Evolutionary conservation across 305 asterid genomes (phyloP), one percentile per base, ranked within the genome.

Genomic region (Solanum hybrid): DNA sequence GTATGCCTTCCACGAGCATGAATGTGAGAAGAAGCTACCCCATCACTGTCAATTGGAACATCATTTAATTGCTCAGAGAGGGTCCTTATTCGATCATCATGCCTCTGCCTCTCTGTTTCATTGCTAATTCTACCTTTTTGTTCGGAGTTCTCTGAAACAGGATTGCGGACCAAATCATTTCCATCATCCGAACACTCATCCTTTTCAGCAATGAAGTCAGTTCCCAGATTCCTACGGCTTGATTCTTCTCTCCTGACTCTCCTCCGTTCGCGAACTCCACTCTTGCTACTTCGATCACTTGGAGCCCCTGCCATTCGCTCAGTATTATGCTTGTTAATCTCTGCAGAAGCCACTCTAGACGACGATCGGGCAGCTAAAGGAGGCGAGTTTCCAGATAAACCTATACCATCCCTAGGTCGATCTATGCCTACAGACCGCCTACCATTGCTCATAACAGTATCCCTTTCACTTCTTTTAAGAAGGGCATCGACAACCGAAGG

Each of bases 351-450:
- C 76, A 81, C 81, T 89, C 92, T 89, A 37, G 93, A 89, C 4
- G 78, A 38, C 31, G 92, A 89, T 84, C 87, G 89, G 79, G 89
- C 90, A 70, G 70, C 92, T 87, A 86, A 73, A 32, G 91, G 93
- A 89, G 96, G 94, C n/a, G 97, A 94, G 91, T 91, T 94, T 79
- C 91, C 94, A 0, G 91, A 93, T 90, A 93, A 73, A 90, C 93
- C 92, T 77, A 92, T 92, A 38, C 86, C 91, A 75, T 87, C 93
- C 89, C 51, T 80, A 34, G 91, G 90, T 76, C 79, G 94, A 88
- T 95, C 98, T 17, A 92, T 73, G 79, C 95, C 94, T n/a, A 96
- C 45, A 72, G 97, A 93, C 87, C 93, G 93, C 77, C 98, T 93
- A 45, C 95, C 97, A 90, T 89, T 92, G 89, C 91, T 95, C 38